Conservation (phyloP, 2,329 filamentous ascomycete genomes). For the Ophiocordyceps camponoti-saundersi region DNA sequence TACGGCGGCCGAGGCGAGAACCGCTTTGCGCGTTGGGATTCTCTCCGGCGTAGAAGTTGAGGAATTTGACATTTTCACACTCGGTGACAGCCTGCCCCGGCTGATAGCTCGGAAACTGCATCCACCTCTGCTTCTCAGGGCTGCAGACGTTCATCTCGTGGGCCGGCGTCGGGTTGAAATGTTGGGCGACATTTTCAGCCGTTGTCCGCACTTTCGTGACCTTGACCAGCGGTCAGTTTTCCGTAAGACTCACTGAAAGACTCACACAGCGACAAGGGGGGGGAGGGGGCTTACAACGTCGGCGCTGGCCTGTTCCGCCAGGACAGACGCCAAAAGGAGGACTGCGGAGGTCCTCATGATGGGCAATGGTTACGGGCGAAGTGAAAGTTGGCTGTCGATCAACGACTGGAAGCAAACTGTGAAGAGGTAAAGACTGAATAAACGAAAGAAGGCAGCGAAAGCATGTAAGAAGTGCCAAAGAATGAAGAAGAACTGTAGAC, state of each 20-base stretch:
- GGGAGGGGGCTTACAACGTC: constrained; percentile 17
- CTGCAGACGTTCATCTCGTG: constrained; percentile 68
- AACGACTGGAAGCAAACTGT: background rate
- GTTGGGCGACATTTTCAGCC: no score
- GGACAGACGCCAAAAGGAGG: constrained; percentile 32
- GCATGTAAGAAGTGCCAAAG: background rate
- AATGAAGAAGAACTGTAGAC: background rate
- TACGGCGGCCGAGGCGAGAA: constrained; percentile 28
- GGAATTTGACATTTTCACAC: constrained; percentile 61
- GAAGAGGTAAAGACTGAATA: background rate
- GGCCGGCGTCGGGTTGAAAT: constrained; percentile 45
- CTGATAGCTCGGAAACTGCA: no score
- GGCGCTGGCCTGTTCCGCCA: constrained; percentile 31
- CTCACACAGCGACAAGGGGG: no score
- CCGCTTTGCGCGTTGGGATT: constrained; percentile 40
- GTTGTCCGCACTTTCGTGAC: background rate
- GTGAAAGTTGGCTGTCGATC: background rate
- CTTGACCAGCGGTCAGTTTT: background rate
- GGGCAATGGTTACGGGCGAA: no score
- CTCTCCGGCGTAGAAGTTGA: constrained; percentile 32
- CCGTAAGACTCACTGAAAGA: no score
- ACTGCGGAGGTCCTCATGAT: constrained; percentile 33
- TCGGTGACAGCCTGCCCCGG: constrained; percentile 26
- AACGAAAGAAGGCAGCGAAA: background rate
- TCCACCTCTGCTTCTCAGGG: constrained; percentile 46